Base-by-base conservation (phyloP, 495 filamentous ascomycete genomes). In the Emericellopsis terricola region DNA sequence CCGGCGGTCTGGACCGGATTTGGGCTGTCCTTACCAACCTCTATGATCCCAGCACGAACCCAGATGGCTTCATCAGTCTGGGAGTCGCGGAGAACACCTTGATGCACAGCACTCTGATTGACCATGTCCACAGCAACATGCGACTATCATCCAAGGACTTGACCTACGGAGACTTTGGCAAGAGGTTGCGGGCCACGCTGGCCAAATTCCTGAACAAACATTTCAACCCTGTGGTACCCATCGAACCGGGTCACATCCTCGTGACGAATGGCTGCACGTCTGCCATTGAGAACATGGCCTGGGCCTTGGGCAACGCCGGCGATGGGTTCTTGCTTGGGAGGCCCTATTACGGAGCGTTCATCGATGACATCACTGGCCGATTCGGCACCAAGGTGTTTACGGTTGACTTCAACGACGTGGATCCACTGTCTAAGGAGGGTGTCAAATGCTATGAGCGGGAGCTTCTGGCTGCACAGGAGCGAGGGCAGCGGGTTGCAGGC, bases 391-490 rank as follows among this genome's bases (percentile, higher is more conserved):
- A 24, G 11, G 48, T 60, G 0, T 43, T 62, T 8, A 40, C 41
- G 1, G 59, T 64, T 0, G 39, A 38, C 11, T 63, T 64, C 19
- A 42, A 42, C 4, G 56, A 48, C 2, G 33, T 37, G 4, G 57
- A 64, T 30, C 62, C 56, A 2, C 50, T 68, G 15, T 39, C 45
- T 9, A 1, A 38, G 0, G 49, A 49, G 1, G 55, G 46, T 1
- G 57, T 63, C 1, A 29, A 31, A 1, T 53, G 48, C 20, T 66
- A 65, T 19, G 60, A 66, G 40, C 34, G 54, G 16, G 50, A 49
- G 1, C 28, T 66, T 5, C 9, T 56, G 3, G 26, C 39, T 0
- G 49, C 35, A 3, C 9, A 9, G 20, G 27, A 18, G 13, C 21
- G 19, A 7, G 53, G 51, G 1, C 41, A 38, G 16, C 36, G 36